These are phyloP conservation scores for Candida xyloterini DNA, from an alignment of 805 yeast species.

Conservation along the genomic window DNA sequence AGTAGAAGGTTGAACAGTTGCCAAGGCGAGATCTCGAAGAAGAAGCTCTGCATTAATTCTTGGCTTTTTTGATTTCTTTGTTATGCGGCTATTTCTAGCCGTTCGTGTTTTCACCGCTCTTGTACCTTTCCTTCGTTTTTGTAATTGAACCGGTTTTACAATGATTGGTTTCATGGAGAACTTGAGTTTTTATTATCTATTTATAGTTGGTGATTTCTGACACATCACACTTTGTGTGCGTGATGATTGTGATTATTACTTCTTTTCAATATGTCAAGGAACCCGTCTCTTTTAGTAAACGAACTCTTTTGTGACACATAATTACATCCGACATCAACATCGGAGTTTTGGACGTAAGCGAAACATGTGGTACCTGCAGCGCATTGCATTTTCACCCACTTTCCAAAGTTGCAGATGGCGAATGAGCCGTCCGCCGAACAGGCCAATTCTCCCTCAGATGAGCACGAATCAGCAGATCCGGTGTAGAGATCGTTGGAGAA, in stretches of 20 bases:
- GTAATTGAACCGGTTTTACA: slow-evolving; percentile 1
- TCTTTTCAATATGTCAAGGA: slow-evolving; percentile 25
- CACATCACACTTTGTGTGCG: slow-evolving; percentile 10
- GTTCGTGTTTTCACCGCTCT: background rate
- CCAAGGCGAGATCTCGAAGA: slow-evolving; percentile 1
- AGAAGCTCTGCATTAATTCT: background rate
- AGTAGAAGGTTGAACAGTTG: background rate
- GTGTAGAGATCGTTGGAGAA: slow-evolving; percentile 41
- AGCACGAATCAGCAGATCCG: slow-evolving; percentile 42
- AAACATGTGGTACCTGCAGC: slow-evolving; percentile 63
- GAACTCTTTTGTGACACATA: slow-evolving; percentile 33
- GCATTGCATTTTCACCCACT: slow-evolving; percentile 57
- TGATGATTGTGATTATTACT: slow-evolving; percentile 20
- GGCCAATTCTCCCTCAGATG: slow-evolving; percentile 46
- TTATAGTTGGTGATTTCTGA: slow-evolving; percentile 1
- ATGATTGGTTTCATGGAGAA: slow-evolving; percentile 1
- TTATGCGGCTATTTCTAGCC: background rate
- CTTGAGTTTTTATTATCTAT: slow-evolving; percentile 2
- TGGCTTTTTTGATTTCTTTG: background rate
- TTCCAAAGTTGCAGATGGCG: slow-evolving; percentile 55
- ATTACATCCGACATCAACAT: slow-evolving; percentile 51
- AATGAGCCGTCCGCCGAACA: slow-evolving; percentile 50
- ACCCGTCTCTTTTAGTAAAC: slow-evolving; percentile 31
- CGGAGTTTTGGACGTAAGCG: slow-evolving; percentile 43
- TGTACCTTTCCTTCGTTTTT: background rate